These are phyloP conservation scores for Penicillium hesseltinei DNA, from an alignment of 2,329 filamentous ascomycete species.

Conservation along the genomic window DNA sequence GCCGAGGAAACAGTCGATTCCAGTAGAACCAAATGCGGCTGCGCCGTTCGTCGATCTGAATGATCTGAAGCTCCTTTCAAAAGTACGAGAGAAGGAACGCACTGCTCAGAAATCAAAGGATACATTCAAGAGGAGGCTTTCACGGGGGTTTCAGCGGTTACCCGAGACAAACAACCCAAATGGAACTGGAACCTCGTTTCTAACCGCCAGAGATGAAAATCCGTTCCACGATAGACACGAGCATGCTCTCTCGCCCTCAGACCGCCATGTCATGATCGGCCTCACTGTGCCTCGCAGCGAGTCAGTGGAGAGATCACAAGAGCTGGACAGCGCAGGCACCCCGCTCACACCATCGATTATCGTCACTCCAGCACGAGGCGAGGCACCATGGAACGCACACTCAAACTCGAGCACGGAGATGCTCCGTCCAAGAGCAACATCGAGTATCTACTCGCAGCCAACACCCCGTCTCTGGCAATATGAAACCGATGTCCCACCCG, in stretches of 20 bases:
- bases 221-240: conserved; percentile 27
- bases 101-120: conserved; percentile 23
- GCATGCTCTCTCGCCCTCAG: conserved; percentile 44
- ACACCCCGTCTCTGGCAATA: conserved; percentile 31
- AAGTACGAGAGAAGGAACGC: conserved; percentile 35
- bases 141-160: conserved; percentile 22
- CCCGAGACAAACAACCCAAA: conserved; percentile 11
- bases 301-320: conserved; percentile 25
- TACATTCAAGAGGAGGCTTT: conserved; percentile 22
- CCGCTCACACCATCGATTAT: conserved; percentile 48
- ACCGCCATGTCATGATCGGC: conserved; percentile 48
- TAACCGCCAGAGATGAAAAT: conserved; percentile 15
- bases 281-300: conserved; percentile 41
- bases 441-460: conserved; percentile 47
- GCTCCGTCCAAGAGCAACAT: conserved; percentile 35
- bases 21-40: conserved; percentile 8
- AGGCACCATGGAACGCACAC: conserved; percentile 33
- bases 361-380: conserved; percentile 46
- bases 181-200: conserved; percentile 14
- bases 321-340: conserved; percentile 32
- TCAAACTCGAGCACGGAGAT: conserved; percentile 25
- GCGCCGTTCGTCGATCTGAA: conserved; percentile 38
- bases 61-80: conserved; percentile 38
- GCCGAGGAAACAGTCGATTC: conserved; percentile 1
- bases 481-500: conserved; percentile 37